Percentiles rank a stretch among this genome's conserved stretches.
These are phyloP conservation scores for Exophiala sp. DNA, from an alignment of 2,329 filamentous ascomycete genomes.

Conservation along the genomic window DNA sequence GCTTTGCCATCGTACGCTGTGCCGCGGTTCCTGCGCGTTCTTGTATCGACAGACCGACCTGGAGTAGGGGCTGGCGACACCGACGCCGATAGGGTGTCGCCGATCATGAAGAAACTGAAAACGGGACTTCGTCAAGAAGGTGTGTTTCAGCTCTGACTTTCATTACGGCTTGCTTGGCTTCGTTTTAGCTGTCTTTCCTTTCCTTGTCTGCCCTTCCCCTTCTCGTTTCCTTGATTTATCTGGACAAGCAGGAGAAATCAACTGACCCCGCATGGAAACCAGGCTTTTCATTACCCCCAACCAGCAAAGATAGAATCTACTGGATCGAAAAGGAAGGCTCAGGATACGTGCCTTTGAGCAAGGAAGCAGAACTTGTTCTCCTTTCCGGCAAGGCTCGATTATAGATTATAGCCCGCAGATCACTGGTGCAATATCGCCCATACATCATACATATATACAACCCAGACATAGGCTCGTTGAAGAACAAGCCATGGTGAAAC, in stretches of 20 bases:
- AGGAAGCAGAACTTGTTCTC: constrained; percentile 1
- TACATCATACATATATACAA: neutral
- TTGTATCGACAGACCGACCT: constrained; percentile 10
- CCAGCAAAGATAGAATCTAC: constrained; percentile 9
- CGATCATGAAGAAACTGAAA: constrained; percentile 20
- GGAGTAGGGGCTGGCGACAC: constrained; percentile 5
- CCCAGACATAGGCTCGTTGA: no score
- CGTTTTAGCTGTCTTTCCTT: neutral
- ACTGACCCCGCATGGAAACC: no score
- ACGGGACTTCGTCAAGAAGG: constrained; percentile 15
- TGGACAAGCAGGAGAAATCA: no score
- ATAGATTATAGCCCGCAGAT: no score
- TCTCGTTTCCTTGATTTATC: no score
- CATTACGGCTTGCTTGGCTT: no score
- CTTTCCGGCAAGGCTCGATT: constrained; percentile 12
- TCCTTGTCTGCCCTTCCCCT: no score
- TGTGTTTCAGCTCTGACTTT: constrained; percentile 2
- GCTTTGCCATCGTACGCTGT: constrained; percentile 19
- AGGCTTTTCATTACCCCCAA: constrained; percentile 8
- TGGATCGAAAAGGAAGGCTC: constrained; percentile 15
- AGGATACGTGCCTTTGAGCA: constrained; percentile 12
- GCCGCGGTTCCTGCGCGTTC: constrained; percentile 17
- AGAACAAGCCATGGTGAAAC: no score
- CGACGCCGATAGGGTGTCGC: constrained; percentile 12
- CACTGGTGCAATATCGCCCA: no score